Evolutionary conservation across 129 eudicot genomes (phyloP), one percentile per base, ranked within the genome.

Genomic region (Cynara cardunculus): DNA sequence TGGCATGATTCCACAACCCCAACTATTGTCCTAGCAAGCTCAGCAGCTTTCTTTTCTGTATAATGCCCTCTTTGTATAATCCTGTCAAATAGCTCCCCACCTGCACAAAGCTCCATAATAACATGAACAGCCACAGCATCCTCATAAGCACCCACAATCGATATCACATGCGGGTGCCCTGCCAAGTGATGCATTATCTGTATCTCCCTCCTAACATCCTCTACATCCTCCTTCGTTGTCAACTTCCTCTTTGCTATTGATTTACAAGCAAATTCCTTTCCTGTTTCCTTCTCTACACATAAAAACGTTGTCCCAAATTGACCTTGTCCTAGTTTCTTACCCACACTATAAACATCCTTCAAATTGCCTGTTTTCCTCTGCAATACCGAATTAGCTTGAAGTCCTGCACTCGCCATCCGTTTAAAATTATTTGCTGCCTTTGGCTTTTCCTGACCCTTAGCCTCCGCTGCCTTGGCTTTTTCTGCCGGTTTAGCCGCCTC

Each of bases 161-260:
- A 72, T 39, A 94, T 89, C 59, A 94, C 94, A 84, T 90, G 87
- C 0, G 92, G 91, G 59, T 94, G 96, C 6, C 98, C 97, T 0
- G 94, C 89, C 66, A 94, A 80, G 37, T 94, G 98, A 83, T 94
- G 98, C 98, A 94, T 92, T 68, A 94, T 94, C 86, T 92, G 98
- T 83, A 94, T 90, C 87, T 94, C 98, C 85, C 97, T 90, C 77
- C 98, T 89, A 30, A 92, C 97, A 89, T 94, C 98, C 92, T 94
- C 98, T 46, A 94, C 94, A 70, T 94, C 97, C 53, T 94, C 98
- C 64, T 82, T 78, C 10, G 97, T 94, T 0, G 86, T 82, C 82
- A 94, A 80, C 79, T 92, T 94, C 88, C 98, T 77, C 75, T 94
- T 94, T 0, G 97, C 96, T 73, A 94, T 89, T 0, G 97, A 88